Percentiles rank a stretch among this genome's conserved stretches.
phyloP scores from a whole-genome alignment of 2,329 filamentous ascomycete species.

The Cladophialophora bantiana region DNA sequence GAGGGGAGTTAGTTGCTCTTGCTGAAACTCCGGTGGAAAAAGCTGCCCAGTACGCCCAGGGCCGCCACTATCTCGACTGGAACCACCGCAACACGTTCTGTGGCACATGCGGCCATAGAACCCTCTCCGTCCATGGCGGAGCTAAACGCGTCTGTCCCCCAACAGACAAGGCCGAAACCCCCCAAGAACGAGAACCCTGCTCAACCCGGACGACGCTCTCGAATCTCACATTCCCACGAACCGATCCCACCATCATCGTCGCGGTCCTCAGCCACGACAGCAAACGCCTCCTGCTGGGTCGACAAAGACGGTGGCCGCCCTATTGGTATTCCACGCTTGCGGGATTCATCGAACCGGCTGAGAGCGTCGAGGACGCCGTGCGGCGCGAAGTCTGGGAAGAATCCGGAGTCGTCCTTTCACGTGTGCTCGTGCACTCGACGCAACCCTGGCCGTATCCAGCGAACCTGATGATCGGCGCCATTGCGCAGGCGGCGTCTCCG shows the following conservation, averaged over 20 bases:
- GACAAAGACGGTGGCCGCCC: slow-evolving; percentile 81
- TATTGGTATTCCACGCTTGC: slow-evolving; percentile 89
- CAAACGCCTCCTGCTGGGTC: slow-evolving; percentile 79
- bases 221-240: slow-evolving; percentile 90
- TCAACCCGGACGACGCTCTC: slow-evolving; percentile 83
- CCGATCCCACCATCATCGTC: slow-evolving; percentile 94
- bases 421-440: slow-evolving; percentile 81
- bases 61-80: slow-evolving; percentile 89
- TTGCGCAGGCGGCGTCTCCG: slow-evolving; percentile 79
- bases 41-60: slow-evolving; percentile 88
- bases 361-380: slow-evolving; percentile 84
- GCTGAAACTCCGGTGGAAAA: slow-evolving; percentile 47
- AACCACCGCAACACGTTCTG: slow-evolving; percentile 93
- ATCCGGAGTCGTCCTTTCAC: slow-evolving; percentile 75
- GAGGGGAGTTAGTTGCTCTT: not conserved
- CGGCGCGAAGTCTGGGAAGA: slow-evolving; percentile 87
- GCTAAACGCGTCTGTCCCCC: slow-evolving; percentile 55
- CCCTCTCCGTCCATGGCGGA: slow-evolving; percentile 61
- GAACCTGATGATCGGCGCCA: slow-evolving; percentile 84
- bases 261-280: slow-evolving; percentile 85
- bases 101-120: slow-evolving; percentile 83
- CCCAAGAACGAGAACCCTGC: slow-evolving; percentile 71
- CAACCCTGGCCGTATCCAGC: slow-evolving; percentile 90
- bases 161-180: slow-evolving; percentile 50
- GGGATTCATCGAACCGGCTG: slow-evolving; percentile 83